Base-by-base conservation (phyloP, 163 green algal genomes). In the Smithsoniella earleae region DNA sequence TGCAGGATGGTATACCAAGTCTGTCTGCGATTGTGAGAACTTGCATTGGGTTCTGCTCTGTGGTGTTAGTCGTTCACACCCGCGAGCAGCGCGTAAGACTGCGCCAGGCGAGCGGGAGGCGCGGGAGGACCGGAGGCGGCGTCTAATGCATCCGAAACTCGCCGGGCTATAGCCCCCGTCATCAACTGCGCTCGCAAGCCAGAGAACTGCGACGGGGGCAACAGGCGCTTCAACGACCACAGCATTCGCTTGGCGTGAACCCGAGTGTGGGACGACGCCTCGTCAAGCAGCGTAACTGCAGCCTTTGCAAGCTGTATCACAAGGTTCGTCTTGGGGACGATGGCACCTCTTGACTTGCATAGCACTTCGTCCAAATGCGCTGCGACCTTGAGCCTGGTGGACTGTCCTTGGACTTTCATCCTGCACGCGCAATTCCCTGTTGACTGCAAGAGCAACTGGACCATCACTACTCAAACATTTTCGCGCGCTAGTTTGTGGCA, bases 181-280 rank as follows among this genome's bases (percentile, higher is more conserved):
- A 64, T 64, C 8, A 36, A 27, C 49, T 64, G 49, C 49, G 13
- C 49, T 10, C 49, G 49, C 49, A 64, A 27, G 25, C 8, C 13
- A 6, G 6, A 25, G 33, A 64, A 64, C 8, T 64, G 49, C 49
- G 31, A 1, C 13, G 49, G 49, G 6, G 49, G 8, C 49, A 64
- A 27, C 49, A 64, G 49, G 8, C 49, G 6, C 49, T 64, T 64
- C 25, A 64, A 27, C 49, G 49, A 64, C 49, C 49, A 64, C 49
- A 64, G 49, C 6, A 64, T 64, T 25, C 49, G 49, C 1, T 13
- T 6, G 8, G 49, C 49, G 33, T 27, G 49, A 13, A 27, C 49
- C 6, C 49, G 49, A 6, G 49, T 64, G 49, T 64, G 25, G 8
- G 49, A 25, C 6, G 49, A 6, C 8, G 25, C 8, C 6, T 64